Base-by-base conservation (phyloP, 2,329 filamentous ascomycete species). In the Microsporum canis region DNA sequence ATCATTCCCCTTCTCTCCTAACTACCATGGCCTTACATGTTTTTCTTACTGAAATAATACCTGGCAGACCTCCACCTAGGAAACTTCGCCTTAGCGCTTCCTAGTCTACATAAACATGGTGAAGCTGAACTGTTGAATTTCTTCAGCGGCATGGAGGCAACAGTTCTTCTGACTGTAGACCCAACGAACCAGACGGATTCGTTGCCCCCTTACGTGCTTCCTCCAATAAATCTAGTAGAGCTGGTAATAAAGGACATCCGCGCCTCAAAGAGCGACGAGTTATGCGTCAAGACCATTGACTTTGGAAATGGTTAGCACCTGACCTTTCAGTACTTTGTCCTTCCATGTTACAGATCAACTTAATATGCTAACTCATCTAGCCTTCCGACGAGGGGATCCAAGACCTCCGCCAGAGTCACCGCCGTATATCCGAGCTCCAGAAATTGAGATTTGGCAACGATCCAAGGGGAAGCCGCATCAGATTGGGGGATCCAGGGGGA, bases 291-390 rank as follows among this genome's bases (percentile, higher is more conserved):
- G 59, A 57, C 57, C 36, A 57, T 57, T 4, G 59, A 57, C n/a
- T 60, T 57, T 56, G 34, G 36, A 45, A 60, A 60, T 47, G 51
- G 59, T 60, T n/a, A 57, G 59, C n/a, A 57, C 23, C 49, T 27
- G 6, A 29, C 27, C 58, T 33, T 59, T 29, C 3, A 49, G 17
- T 12, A 34, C 8, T 34, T 34, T 60, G 23, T 39, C n/a, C 10
- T 41, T 41, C 7, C 5, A 55, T 60, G 17, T 56, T 55, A 60
- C 45, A 43, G 38, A 36, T n/a, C 43, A 17, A 57, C 5, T 17
- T 39, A n/a, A 29, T 17, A 34, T 49, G 27, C 53, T 53, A 27
- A 27, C 33, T 4, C 45, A 43, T 33, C 14, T 33, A 57, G 59
- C 49, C 17, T 60, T 60, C 34, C 34, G 27, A 27, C 38, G 17